Percentiles rank a stretch among this genome's conserved stretches.
Conservation (phyloP, 75 land plant species). For the Pinus albicaulis region DNA sequence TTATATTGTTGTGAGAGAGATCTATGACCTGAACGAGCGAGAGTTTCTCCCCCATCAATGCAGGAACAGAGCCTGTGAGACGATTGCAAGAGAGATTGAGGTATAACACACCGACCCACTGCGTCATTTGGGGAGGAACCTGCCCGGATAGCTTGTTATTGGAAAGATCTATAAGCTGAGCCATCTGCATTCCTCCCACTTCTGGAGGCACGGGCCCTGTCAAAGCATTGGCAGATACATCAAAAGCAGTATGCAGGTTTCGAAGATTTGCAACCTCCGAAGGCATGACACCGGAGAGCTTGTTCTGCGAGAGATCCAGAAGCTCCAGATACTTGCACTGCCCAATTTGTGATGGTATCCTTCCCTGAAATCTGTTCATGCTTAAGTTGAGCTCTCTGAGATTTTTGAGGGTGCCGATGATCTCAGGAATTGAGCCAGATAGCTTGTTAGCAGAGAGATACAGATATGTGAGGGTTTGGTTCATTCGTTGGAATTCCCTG, state of each 20-base stretch:
- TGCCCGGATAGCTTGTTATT: not conserved
- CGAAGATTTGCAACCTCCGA: constrained; percentile 10
- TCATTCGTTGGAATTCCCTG: constrained; percentile 11
- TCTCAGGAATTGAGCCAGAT: constrained; percentile 47
- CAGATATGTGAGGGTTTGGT: constrained; percentile 19
- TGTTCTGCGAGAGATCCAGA: constrained; percentile 61
- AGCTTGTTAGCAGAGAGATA: constrained; percentile 45
- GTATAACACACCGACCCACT: not conserved
- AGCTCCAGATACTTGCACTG: constrained; percentile 36
- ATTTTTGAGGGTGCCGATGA: constrained; percentile 38
- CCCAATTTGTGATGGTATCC: constrained; percentile 41
- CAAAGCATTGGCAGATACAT: not conserved
- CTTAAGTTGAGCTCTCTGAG: constrained; percentile 44
- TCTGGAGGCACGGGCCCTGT: not conserved
- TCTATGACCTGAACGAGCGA: constrained; percentile 42
- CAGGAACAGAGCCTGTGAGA: not conserved
- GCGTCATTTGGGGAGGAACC: not conserved
- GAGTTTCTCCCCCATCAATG: constrained; percentile 18
- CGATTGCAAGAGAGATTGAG: constrained; percentile 2
- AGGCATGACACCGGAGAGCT: constrained; percentile 70
- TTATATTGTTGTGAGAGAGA: constrained; percentile 52
- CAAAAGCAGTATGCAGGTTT: not conserved
- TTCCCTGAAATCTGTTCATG: constrained; percentile 43
- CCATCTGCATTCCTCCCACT: not conserved
- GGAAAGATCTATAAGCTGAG: not conserved